Evolutionary conservation across 2,329 filamentous ascomycete genomes (phyloP).

Genomic region (Septoria petroselini): DNA sequence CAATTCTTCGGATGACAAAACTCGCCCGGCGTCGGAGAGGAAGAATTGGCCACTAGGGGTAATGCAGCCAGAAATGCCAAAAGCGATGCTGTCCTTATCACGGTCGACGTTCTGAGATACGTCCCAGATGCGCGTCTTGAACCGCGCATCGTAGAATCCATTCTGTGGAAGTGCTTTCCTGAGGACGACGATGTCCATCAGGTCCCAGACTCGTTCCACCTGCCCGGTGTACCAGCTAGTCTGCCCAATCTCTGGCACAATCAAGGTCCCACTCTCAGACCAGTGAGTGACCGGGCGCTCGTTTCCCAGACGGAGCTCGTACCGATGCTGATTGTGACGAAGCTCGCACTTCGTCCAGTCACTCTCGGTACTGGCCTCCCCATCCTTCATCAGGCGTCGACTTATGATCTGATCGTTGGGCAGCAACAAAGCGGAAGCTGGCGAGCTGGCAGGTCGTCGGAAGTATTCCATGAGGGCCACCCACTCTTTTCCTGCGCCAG

Average conservation of each 20-base stretch:
- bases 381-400: conserved; percentile 6
- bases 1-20: conserved; percentile 61
- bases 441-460: conserved; percentile 58
- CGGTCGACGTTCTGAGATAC: conserved; percentile 72
- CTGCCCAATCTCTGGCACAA: conserved; percentile 57
- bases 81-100: conserved; percentile 45
- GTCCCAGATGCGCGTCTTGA: conserved; percentile 59
- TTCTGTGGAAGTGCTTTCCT: conserved; percentile 42
- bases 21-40: conserved; percentile 58
- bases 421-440: conserved; percentile 61
- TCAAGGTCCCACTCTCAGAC: conserved; percentile 53
- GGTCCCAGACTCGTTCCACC: conserved; percentile 62
- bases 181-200: conserved; percentile 58
- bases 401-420: conserved; percentile 48
- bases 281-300: conserved; percentile 59
- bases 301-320: conserved; percentile 51
- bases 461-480: conserved; percentile 46
- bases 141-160: conserved; percentile 56
- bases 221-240: conserved; percentile 50
- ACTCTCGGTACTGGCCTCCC: conserved; percentile 32
- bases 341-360: conserved; percentile 59
- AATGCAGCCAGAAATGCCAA: conserved; percentile 64
- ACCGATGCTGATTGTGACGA: conserved; percentile 58
- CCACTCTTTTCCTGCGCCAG: conserved; percentile 41
- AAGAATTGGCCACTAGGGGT: conserved; percentile 64